These are phyloP conservation scores for Candida verbasci DNA, from an alignment of 805 yeast genomes.

Conservation along the genomic window DNA sequence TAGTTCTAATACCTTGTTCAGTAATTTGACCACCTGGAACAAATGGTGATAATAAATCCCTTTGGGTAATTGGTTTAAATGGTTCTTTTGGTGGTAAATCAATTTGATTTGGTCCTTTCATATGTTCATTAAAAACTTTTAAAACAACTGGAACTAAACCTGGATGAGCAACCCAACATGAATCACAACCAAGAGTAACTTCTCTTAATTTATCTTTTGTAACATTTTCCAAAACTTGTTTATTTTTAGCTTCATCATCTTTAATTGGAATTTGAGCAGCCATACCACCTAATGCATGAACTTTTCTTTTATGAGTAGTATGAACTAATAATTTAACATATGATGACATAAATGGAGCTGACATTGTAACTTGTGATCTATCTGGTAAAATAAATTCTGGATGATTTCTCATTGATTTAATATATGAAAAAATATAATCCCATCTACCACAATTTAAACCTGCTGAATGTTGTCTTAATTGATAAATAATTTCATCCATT, in stretches of 20 bases:
- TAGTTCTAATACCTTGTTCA: conserved; percentile 64
- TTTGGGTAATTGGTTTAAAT: conserved; percentile 53
- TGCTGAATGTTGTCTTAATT: conserved; percentile 69
- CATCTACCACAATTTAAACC: conserved; percentile 88
- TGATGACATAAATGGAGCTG: conserved; percentile 75
- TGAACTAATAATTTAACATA: conserved; percentile 71
- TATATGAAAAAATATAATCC: conserved; percentile 82
- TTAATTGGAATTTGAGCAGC: conserved; percentile 85
- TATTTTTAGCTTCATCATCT: conserved; percentile 59
- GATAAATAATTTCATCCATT: conserved; percentile 78
- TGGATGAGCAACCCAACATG: conserved; percentile 89
- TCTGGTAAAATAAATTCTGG: conserved; percentile 70
- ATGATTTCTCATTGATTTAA: conserved; percentile 69
- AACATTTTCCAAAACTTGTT: conserved; percentile 67
- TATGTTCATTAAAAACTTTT: conserved; percentile 65
- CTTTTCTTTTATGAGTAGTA: conserved; percentile 73
- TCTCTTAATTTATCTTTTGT: conserved; percentile 73
- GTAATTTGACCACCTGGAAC: conserved; percentile 64
- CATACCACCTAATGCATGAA: conserved; percentile 90
- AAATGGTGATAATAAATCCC: conserved; percentile 58
- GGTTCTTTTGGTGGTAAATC: conserved; percentile 45
- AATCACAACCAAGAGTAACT: conserved; percentile 76
- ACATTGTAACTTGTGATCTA: conserved; percentile 75
- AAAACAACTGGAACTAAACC: conserved; percentile 72
- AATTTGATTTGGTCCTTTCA: conserved; percentile 83